Evolutionary conservation across 306 rosid genomes (phyloP).

Genomic region (Prunus mongolica): DNA sequence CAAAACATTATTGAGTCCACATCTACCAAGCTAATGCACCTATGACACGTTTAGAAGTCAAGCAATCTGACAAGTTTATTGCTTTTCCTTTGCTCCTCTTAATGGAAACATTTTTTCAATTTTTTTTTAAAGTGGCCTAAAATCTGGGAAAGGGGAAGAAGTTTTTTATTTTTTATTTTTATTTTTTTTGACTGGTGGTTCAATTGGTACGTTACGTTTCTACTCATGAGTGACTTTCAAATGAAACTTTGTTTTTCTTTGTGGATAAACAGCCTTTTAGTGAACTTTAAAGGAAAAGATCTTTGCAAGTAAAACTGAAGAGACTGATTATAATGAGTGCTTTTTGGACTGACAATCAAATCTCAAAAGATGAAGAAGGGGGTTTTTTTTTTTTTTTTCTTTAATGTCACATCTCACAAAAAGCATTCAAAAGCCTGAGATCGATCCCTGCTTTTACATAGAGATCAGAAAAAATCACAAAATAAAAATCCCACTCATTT

Average conservation of each 20-base stretch:
- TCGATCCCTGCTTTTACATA: neutral
- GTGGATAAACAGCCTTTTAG: neutral
- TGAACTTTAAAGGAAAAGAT: neutral
- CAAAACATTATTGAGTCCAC: neutral
- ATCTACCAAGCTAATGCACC: neutral
- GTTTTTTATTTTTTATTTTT: too few relatives aligned
- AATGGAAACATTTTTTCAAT: neutral
- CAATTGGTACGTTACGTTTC: neutral
- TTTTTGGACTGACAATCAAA: conserved; percentile 7
- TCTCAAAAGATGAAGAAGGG: neutral
- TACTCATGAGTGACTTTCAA: neutral
- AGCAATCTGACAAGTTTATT: neutral
- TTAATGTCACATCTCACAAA: neutral
- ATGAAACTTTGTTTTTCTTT: neutral
- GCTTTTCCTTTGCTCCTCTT: neutral
- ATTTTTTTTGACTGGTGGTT: neutral
- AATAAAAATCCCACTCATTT: neutral
- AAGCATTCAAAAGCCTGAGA: conserved; percentile 1
- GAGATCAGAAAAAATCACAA: neutral
- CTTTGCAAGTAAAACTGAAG: neutral
- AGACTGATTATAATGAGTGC: neutral
- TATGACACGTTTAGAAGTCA: conserved; percentile 4
- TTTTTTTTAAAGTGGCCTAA: neutral
- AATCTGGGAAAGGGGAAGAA: neutral
- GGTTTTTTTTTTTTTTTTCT: neutral